A percentile compares a stretch with the other conserved stretches of the same genome.
phyloP scores from a whole-genome alignment of 345 rosid species.

The Syzygium aqueum region DNA sequence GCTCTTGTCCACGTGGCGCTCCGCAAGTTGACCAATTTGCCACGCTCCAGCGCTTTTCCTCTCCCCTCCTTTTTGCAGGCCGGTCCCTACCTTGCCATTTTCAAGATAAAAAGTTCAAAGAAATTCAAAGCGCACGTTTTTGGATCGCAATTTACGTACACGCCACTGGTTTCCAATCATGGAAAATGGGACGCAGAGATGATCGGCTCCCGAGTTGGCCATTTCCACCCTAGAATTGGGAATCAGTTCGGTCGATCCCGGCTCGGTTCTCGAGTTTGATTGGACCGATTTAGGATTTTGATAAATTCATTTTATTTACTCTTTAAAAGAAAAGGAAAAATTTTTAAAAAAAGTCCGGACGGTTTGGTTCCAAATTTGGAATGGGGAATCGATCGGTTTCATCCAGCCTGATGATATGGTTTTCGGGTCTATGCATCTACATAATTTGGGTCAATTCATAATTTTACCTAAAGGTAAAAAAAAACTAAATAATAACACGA shows the following conservation, averaged over 20 bases:
- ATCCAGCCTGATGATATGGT: no score
- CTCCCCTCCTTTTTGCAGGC: neutral
- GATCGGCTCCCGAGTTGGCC: rapidly evolving
- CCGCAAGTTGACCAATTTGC: neutral
- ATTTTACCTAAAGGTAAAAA: neutral
- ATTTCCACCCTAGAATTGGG: no score
- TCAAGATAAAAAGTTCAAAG: neutral
- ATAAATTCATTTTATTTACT: no score
- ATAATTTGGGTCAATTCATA: neutral
- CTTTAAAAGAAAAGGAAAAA: no score
- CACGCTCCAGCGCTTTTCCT: neutral
- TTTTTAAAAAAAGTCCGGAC: no score
- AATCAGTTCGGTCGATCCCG: no score
- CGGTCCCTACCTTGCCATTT: neutral
- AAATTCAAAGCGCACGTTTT: neutral
- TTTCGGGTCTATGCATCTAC: neutral
- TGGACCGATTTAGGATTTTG: no score
- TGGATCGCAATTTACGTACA: neutral
- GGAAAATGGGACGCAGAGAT: no score
- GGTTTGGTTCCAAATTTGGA: no score
- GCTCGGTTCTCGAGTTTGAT: no score
- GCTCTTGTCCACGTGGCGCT: neutral
- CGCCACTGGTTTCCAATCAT: neutral
- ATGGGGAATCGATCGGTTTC: no score
- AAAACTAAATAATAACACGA: neutral